Evolutionary conservation across 1,139 yeast species (phyloP).

Genomic region (Zygosaccharomyces pseudobailii): DNA sequence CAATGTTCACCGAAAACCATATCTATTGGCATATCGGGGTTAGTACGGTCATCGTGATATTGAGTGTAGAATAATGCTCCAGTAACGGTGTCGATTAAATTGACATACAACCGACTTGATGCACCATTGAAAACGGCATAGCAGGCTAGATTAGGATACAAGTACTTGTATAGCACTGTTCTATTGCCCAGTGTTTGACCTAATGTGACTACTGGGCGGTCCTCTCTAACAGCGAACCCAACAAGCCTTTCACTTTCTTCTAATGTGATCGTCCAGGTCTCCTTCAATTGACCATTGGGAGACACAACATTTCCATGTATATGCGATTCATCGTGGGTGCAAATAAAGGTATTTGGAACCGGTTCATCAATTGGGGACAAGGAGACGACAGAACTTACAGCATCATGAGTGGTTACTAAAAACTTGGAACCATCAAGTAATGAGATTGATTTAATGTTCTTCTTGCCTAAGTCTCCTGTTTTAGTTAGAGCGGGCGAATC

Average conservation of each 20-base stretch:
- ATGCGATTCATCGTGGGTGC: constrained; percentile 23
- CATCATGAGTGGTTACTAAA: constrained; percentile 2
- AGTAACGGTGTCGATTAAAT: constrained; percentile 61
- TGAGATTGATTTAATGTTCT: constrained; percentile 6
- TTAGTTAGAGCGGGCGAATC: constrained; percentile 1
- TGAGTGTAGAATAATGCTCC: constrained; percentile 59
- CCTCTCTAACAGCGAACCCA: constrained; percentile 38
- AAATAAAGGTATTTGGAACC: constrained; percentile 14
- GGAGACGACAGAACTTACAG: constrained; percentile 4
- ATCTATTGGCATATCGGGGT: constrained; percentile 41
- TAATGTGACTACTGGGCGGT: constrained; percentile 52
- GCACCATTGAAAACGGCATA: constrained; percentile 44
- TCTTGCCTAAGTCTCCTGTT: neutral
- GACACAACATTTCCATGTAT: constrained; percentile 29
- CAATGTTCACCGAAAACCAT: constrained; percentile 78
- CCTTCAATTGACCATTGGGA: constrained; percentile 17
- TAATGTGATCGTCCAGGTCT: constrained; percentile 35
- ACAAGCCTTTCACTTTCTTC: constrained; percentile 36
- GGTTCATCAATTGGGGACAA: neutral
- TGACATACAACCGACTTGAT: constrained; percentile 38
- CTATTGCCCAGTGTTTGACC: constrained; percentile 70
- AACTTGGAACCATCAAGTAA: constrained; percentile 1
- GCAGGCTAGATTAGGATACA: constrained; percentile 65
- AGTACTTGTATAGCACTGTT: constrained; percentile 76
- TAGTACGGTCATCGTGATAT: constrained; percentile 39